These are phyloP conservation scores for Vitis hybrid DNA, from an alignment of 177 flowering plant genomes.

Conservation along the genomic window DNA sequence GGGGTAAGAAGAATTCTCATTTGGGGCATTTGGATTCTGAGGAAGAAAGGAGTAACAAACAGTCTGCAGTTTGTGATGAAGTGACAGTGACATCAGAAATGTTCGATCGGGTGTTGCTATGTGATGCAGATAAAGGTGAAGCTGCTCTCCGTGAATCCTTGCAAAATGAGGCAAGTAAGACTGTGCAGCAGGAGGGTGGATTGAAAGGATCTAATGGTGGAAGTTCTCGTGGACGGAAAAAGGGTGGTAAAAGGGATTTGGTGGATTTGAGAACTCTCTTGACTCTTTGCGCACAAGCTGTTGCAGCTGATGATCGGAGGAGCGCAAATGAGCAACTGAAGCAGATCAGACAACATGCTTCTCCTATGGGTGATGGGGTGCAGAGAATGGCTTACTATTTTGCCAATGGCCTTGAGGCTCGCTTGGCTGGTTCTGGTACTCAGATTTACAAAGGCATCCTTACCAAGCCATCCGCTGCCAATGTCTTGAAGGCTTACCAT, in stretches of 20 bases:
- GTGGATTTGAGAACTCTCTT: conserved; percentile 53
- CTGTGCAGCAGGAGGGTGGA: conserved; percentile 24
- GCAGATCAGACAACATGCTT: conserved; percentile 54
- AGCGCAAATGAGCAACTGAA: conserved; percentile 43
- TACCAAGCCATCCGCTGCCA: conserved; percentile 37
- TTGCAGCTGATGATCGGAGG: conserved; percentile 45
- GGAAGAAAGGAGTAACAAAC: conserved; percentile 45
- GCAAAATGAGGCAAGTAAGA: conserved; percentile 26
- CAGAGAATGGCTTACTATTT: conserved; percentile 58
- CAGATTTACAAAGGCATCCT: conserved; percentile 25
- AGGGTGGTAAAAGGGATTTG: conserved; percentile 33
- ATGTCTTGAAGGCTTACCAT: conserved; percentile 56
- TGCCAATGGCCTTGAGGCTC: conserved; percentile 62
- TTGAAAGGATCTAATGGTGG: conserved; percentile 28
- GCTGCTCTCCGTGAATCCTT: conserved; percentile 35
- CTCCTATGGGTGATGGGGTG: conserved; percentile 57
- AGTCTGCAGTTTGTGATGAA: conserved; percentile 42
- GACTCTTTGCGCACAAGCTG: conserved; percentile 61
- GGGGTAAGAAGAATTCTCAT: conserved; percentile 43
- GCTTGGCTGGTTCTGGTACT: conserved; percentile 53
- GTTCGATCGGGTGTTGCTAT: conserved; percentile 48
- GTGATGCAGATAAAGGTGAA: conserved; percentile 29
- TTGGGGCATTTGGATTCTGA: conserved; percentile 23
- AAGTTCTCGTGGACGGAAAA: conserved; percentile 38
- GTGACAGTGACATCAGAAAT: conserved; percentile 36